phyloP scores from a whole-genome alignment of 2,329 filamentous ascomycete genomes.

The Paraphaeosphaeria sporulosa region DNA sequence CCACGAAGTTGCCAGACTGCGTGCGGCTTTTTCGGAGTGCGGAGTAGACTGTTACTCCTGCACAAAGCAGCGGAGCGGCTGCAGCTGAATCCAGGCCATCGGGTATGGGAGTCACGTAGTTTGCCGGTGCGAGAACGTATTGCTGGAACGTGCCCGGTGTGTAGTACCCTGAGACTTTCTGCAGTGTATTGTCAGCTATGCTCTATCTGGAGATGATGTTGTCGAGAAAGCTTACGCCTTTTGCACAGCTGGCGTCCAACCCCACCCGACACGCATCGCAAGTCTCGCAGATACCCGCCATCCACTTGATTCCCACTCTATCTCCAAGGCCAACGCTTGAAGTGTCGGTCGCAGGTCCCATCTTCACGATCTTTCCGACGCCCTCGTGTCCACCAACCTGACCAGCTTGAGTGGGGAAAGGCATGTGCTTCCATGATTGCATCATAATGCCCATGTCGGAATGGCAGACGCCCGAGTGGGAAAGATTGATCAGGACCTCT shows the following conservation, averaged over 20 bases:
- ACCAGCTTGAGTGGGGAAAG: conserved; percentile 64
- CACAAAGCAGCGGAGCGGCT: conserved; percentile 72
- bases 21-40: conserved; percentile 69
- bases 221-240: conserved; percentile 34
- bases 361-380: conserved; percentile 69
- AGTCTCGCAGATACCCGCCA: conserved; percentile 62
- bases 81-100: conserved; percentile 65
- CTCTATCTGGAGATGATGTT: not conserved
- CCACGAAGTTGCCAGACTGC: conserved; percentile 66
- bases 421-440: conserved; percentile 63
- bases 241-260: conserved; percentile 52
- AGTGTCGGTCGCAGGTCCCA: conserved; percentile 66
- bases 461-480: conserved; percentile 72
- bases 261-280: conserved; percentile 50
- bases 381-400: conserved; percentile 76
- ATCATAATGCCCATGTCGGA: conserved; percentile 63
- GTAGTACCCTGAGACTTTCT: conserved; percentile 69
- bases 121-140: conserved; percentile 69
- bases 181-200: not conserved
- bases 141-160: conserved; percentile 77
- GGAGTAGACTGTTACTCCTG: conserved; percentile 70
- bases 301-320: conserved; percentile 75
- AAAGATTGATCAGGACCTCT: conserved; percentile 69
- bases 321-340: conserved; percentile 69
- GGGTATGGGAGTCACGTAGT: conserved; percentile 75